Evolutionary conservation across 345 rosid species (phyloP).

Genomic region (Eutrema japonicum): DNA sequence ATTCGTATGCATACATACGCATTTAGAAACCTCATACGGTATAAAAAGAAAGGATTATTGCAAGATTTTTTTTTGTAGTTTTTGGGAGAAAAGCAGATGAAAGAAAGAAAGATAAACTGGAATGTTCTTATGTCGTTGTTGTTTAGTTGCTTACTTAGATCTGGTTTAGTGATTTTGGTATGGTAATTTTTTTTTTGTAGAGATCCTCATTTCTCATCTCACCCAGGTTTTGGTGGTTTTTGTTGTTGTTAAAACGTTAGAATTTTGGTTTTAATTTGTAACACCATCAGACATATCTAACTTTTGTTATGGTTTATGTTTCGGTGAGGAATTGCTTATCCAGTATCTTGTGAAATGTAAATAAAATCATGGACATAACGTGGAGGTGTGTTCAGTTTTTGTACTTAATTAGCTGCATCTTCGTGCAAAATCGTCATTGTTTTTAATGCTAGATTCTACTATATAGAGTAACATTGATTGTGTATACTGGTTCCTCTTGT

Average conservation of each 20-base stretch:
- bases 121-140: not conserved
- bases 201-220: conserved; percentile 1
- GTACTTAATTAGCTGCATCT: no score
- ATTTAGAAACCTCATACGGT: conserved; percentile 5
- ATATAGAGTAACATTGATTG: no score
- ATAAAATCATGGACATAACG: no score
- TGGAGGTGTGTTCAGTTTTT: no score
- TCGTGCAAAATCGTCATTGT: no score
- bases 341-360: no score
- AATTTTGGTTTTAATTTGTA: not conserved
- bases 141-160: not conserved
- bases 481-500: no score
- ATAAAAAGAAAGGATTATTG: not conserved
- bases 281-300: not conserved
- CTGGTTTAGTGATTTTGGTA: not conserved
- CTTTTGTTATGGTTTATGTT: not conserved
- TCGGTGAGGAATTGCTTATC: not conserved
- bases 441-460: no score
- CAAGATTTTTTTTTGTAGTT: not conserved
- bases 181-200: not conserved
- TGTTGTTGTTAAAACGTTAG: not conserved
- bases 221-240: not conserved
- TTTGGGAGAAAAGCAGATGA: no score
- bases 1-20: conserved; percentile 16
- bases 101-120: not conserved